phyloP scores from a whole-genome alignment of 2,329 filamentous ascomycete species.

The Alternaria incomplexa region DNA sequence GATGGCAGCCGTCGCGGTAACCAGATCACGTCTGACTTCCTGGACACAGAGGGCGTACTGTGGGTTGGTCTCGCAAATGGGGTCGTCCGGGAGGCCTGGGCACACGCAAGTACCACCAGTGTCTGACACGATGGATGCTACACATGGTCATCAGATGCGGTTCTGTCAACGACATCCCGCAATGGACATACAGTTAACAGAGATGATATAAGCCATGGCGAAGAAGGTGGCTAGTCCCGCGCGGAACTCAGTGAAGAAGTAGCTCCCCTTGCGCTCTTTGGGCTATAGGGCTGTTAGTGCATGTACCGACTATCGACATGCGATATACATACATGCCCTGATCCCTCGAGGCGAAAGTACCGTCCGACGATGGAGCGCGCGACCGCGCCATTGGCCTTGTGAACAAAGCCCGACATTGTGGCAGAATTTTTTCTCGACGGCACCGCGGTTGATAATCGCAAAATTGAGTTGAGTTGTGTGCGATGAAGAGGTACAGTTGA shows the following conservation, averaged over 20 bases:
- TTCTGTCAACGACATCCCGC: slow-evolving; percentile 39
- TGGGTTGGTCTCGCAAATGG: slow-evolving; percentile 61
- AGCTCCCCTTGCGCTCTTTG: slow-evolving; percentile 73
- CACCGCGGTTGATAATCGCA: not conserved
- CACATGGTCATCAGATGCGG: slow-evolving; percentile 13
- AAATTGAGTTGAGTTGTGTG: slow-evolving; percentile 1
- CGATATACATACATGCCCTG: slow-evolving; percentile 71
- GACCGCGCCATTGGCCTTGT: slow-evolving; percentile 42
- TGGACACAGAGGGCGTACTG: slow-evolving; percentile 69
- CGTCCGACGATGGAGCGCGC: slow-evolving; percentile 45
- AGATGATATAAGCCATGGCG: slow-evolving; percentile 65
- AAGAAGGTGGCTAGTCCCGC: slow-evolving; percentile 76
- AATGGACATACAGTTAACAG: slow-evolving; percentile 57
- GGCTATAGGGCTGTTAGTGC: slow-evolving; percentile 12
- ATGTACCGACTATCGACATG: not conserved
- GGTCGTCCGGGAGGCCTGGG: slow-evolving; percentile 50
- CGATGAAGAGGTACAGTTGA: slow-evolving; percentile 1
- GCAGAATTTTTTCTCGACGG: slow-evolving; percentile 16
- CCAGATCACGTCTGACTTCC: slow-evolving; percentile 74
- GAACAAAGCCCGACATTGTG: slow-evolving; percentile 41
- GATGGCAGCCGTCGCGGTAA: slow-evolving; percentile 86
- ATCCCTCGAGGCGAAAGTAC: slow-evolving; percentile 78
- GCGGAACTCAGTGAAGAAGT: slow-evolving; percentile 83
- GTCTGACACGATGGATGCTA: slow-evolving; percentile 69
- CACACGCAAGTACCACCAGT: slow-evolving; percentile 80